Conservation (phyloP, 208 protist genomes). For the Strigomonas galati region DNA sequence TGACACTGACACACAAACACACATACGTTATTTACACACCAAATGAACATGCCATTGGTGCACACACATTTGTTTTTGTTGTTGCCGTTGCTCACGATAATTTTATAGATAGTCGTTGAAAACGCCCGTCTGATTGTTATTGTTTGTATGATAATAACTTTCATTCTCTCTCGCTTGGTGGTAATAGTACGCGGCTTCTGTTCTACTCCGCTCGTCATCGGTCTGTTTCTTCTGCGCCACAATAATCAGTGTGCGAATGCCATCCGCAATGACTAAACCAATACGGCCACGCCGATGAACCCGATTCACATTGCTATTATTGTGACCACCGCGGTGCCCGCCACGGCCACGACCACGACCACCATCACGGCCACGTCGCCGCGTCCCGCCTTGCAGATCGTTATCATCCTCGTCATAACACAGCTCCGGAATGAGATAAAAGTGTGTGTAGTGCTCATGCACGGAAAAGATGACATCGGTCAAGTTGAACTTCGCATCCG, state of each 20-base stretch:
- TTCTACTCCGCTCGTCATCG: slow-evolving; percentile 17
- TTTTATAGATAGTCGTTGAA: not conserved
- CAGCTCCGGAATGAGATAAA: slow-evolving; percentile 10
- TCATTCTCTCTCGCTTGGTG: not conserved
- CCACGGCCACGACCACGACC: not conserved
- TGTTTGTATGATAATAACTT: not conserved
- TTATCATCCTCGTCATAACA: not conserved
- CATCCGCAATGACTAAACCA: slow-evolving; percentile 63
- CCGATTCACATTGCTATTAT: not conserved
- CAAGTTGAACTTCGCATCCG: not conserved
- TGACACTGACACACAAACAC: not conserved
- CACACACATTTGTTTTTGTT: no score
- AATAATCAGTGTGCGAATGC: slow-evolving; percentile 60
- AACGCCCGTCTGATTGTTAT: not conserved
- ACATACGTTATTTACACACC: no score
- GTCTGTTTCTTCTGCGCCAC: slow-evolving; percentile 57
- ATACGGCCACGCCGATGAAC: slow-evolving; percentile 27
- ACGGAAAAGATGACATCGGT: not conserved
- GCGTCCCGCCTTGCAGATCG: not conserved
- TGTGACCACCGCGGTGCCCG: not conserved
- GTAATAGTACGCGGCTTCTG: not conserved
- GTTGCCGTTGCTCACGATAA: not conserved
- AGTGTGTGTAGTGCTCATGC: slow-evolving; percentile 1
- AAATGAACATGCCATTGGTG: no score
- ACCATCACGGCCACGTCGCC: not conserved